Evolutionary conservation across 1,284 basidiomycete genomes (phyloP), one percentile per base, ranked within the genome.

Genomic region (Farysia itapuensis): DNA sequence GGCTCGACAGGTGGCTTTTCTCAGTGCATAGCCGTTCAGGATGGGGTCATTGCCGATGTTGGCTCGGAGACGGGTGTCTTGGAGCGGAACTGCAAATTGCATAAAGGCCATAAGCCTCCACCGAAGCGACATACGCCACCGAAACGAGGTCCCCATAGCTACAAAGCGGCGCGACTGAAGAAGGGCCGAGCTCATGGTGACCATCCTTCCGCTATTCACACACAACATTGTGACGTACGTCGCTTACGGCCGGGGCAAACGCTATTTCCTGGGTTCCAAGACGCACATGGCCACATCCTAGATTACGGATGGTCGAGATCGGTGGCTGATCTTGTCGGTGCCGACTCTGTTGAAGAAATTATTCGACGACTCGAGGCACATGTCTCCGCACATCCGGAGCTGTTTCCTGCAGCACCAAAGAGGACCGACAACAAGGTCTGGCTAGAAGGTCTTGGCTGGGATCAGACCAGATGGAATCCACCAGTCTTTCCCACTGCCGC

Each of bases 391-490:
- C 16, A 39, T 5, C 57, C 64, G 8, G 34, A 57, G 11, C 39
- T 67, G 11, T 32, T 57, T 19, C 48, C 40, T 2, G 43, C 54
- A 4, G 43, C 39, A 1, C 25, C 24, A 23, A 18, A 13, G 24
- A 15, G 5, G 30, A 24, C 41, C 4, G 22, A 5, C 14, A 32
- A 35, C 18, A n/a, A 43, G 31, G 49, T 45, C 7, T 94, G 89
- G 89, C 83, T 95, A 42, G 80, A 86, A 64, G 92, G 90, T 4
- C 84, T 87, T 79, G 92, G 91, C 5, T 96, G 92, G 91, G 89
- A 96, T 72, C 91, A 96, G 77, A 94, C 88, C 20, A 49, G 51
- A 26, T 73, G 67, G 56, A 30, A 38, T 6, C 56, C 51, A 0
- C 36, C 64, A 4, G 59, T 75, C 4, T 83, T 91, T 68, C 91